Evolutionary conservation across 345 rosid species (phyloP).

Genomic region (Pugionium dolabratum): DNA sequence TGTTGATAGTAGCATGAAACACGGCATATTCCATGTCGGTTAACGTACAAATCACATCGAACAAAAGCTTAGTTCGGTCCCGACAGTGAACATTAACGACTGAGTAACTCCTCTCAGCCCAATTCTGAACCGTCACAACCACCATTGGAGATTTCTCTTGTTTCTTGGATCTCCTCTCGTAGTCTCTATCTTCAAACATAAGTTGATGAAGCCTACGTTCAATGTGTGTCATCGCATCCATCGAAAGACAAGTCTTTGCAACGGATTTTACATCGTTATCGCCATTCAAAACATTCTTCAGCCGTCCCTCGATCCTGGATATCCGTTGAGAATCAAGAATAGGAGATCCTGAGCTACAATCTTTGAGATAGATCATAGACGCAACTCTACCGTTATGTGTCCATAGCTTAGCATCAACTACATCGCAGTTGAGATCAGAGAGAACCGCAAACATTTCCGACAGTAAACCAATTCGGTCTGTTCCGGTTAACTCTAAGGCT

Average conservation of each 20-base stretch:
- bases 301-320: not conserved
- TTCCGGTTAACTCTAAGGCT: conserved; percentile 1
- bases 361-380: not conserved
- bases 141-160: conserved; percentile 53
- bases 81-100: conserved; percentile 88
- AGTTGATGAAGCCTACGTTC: conserved; percentile 96
- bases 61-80: conserved; percentile 79
- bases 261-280: not conserved
- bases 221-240: conserved; percentile 70
- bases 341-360: not conserved
- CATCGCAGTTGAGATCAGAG: not conserved
- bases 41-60: conserved; percentile 91
- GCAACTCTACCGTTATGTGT: conserved; percentile 1
- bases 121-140: conserved; percentile 75
- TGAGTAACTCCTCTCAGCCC: conserved; percentile 80
- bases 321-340: not conserved
- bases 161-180: conserved; percentile 60
- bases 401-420: conserved; percentile 6
- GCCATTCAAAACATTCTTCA: not conserved
- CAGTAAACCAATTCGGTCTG: not conserved
- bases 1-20: conserved; percentile 78
- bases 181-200: conserved; percentile 96
- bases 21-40: conserved; percentile 95
- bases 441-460: not conserved
- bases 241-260: conserved; percentile 28